phyloP scores from a whole-genome alignment of 331 rosid genomes.

The Pyracantha coccinea region DNA sequence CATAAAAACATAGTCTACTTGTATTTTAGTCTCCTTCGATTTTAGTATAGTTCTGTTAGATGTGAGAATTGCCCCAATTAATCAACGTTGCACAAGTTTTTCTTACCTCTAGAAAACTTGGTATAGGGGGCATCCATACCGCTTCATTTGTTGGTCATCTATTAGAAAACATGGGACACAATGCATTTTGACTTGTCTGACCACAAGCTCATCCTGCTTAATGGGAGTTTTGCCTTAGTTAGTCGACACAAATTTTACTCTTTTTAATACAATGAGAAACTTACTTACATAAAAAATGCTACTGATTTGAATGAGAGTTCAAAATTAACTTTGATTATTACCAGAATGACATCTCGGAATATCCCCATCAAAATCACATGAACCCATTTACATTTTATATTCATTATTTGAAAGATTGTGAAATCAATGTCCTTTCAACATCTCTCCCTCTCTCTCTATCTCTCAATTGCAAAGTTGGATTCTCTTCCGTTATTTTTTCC shows the following conservation, averaged over 20 bases:
- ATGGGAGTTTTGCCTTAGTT: background rate
- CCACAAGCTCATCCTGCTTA: background rate
- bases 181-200: background rate
- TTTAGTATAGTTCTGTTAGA: accelerated
- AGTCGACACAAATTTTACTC: too few species aligned
- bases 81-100: too few species aligned
- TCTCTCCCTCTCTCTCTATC: constrained; percentile 15
- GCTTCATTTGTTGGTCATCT: background rate
- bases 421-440: constrained; percentile 58
- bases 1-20: too few species aligned
- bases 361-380: too few species aligned
- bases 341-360: too few species aligned
- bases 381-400: background rate
- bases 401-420: constrained; percentile 22
- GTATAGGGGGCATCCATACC: background rate
- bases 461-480: too few species aligned
- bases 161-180: background rate
- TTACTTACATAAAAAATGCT: background rate
- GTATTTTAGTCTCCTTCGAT: too few species aligned
- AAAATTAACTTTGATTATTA: too few species aligned
- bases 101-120: too few species aligned
- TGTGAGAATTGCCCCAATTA: too few species aligned
- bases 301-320: background rate
- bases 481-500: too few species aligned
- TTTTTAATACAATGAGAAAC: background rate